These are phyloP conservation scores for Paecilomyces sp. DNA, from an alignment of 2,329 filamentous ascomycete genomes.

Conservation along the genomic window DNA sequence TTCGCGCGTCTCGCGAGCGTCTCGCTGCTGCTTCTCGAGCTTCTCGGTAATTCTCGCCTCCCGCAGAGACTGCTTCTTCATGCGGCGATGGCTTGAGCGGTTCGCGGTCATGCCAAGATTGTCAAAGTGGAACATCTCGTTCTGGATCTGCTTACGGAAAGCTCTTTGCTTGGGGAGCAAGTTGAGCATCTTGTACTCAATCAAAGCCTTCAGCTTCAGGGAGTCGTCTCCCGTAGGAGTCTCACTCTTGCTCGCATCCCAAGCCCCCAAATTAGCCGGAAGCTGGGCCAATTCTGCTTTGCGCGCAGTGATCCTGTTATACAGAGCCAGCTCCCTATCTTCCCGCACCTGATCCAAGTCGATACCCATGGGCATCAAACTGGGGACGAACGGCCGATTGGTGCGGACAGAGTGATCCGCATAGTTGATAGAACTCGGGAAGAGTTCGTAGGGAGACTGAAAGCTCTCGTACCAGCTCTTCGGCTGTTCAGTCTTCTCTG, in stretches of 20 bases:
- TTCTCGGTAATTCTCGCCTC: constrained; percentile 98
- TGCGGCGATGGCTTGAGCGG: constrained; percentile 77
- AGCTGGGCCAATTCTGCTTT: constrained; percentile 77
- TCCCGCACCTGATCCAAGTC: constrained; percentile 80
- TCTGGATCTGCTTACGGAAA: constrained; percentile 77
- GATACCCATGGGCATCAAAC: constrained; percentile 80
- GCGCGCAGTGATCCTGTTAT: constrained; percentile 81
- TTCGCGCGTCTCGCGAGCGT: constrained; percentile 90
- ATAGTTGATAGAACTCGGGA: constrained; percentile 63
- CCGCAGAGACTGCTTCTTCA: constrained; percentile 94
- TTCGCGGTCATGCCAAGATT: constrained; percentile 97
- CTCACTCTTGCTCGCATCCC: constrained; percentile 68
- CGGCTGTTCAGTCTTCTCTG: constrained; percentile 16
- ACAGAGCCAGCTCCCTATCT: constrained; percentile 79
- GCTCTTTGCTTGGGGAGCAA: constrained; percentile 83
- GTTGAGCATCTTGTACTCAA: constrained; percentile 88
- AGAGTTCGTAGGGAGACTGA: constrained; percentile 60
- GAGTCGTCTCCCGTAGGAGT: constrained; percentile 67
- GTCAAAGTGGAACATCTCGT: constrained; percentile 90
- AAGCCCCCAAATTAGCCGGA: constrained; percentile 77
- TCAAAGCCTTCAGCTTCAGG: constrained; percentile 80
- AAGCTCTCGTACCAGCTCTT: constrained; percentile 61
- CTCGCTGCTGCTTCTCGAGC: constrained; percentile 96
- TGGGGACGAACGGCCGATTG: constrained; percentile 73
- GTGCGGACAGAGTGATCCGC: constrained; percentile 68